Percentiles rank a stretch among this genome's conserved stretches.
Conservation (phyloP, 257 asterid species). For the Ballota nigra region DNA sequence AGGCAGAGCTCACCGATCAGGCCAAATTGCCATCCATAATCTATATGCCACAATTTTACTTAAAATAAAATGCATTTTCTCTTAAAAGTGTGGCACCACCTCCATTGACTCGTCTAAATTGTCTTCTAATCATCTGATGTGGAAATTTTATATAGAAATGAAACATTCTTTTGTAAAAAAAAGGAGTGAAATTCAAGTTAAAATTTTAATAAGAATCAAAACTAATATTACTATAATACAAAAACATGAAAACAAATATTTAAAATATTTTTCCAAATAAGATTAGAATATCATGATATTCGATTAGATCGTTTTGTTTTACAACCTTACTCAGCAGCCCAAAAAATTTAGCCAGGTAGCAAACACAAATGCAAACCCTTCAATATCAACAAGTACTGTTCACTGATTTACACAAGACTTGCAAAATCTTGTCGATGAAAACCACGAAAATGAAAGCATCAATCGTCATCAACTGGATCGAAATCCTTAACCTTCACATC, state of each 20-base stretch:
- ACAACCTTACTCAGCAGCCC: neutral
- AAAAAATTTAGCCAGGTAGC: neutral
- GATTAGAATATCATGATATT: neutral
- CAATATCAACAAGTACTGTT: neutral
- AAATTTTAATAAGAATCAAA: neutral
- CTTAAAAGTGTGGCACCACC: too few species aligned
- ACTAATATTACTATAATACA: neutral
- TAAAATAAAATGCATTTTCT: too few species aligned
- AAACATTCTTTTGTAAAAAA: too few species aligned
- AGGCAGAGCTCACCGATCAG: too few species aligned
- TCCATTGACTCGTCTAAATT: too few species aligned
- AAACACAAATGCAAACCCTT: neutral
- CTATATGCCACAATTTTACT: too few species aligned
- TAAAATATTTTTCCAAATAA: neutral
- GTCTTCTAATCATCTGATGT: too few species aligned
- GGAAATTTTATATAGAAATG: too few species aligned
- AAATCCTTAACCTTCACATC: conserved; percentile 91
- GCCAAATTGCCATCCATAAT: too few species aligned
- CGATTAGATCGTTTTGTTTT: neutral
- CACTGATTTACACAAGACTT: neutral
- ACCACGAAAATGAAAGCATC: conserved; percentile 16
- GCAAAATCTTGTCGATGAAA: neutral
- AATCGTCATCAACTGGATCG: conserved; percentile 55
- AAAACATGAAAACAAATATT: neutral
- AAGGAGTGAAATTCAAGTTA: too few species aligned